Percentiles rank a stretch among this genome's conserved stretches.
Conservation (phyloP, 352 stramenopile species). For the Achlya hypogyna region DNA sequence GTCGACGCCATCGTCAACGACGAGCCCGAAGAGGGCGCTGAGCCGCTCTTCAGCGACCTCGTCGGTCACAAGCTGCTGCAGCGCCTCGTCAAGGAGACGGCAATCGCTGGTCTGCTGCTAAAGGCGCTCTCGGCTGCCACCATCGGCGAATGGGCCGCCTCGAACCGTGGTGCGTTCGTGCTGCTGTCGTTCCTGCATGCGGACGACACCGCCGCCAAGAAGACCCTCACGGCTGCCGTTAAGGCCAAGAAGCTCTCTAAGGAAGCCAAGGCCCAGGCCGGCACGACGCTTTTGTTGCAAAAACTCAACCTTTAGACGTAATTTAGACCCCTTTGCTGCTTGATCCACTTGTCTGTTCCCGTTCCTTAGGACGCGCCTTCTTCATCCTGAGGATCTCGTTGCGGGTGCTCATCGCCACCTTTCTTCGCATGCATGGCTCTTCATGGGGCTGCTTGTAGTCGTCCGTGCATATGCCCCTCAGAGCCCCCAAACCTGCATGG, state of each 20-base stretch:
- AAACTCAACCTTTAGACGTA: slow-evolving; percentile 53
- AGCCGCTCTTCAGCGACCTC: slow-evolving; percentile 57
- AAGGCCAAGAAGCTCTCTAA: slow-evolving; percentile 53
- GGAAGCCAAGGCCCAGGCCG: slow-evolving; percentile 46
- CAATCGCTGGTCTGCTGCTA: slow-evolving; percentile 41
- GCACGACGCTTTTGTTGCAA: slow-evolving; percentile 76
- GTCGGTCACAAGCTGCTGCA: slow-evolving; percentile 66
- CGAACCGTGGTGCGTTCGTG: slow-evolving; percentile 77
- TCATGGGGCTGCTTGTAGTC: too few relatives aligned
- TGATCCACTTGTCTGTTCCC: neutral
- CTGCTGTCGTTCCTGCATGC: slow-evolving; percentile 72
- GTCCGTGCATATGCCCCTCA: too few relatives aligned
- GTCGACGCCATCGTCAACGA: slow-evolving; percentile 35
- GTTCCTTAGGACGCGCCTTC: neutral
- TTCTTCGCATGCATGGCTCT: too few relatives aligned
- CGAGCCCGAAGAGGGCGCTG: slow-evolving; percentile 26
- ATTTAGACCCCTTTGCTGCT: neutral
- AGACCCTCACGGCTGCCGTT: slow-evolving; percentile 51
- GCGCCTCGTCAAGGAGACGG: slow-evolving; percentile 67
- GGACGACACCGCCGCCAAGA: slow-evolving; percentile 36
- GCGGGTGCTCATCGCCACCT: too few relatives aligned
- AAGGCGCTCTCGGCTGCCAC: slow-evolving; percentile 32
- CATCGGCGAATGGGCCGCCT: slow-evolving; percentile 42
- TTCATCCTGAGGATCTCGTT: too few relatives aligned
- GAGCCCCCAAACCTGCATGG: too few relatives aligned